Base-by-base conservation (phyloP, 768 basidiomycete genomes). In the Suillus occidentalis region DNA sequence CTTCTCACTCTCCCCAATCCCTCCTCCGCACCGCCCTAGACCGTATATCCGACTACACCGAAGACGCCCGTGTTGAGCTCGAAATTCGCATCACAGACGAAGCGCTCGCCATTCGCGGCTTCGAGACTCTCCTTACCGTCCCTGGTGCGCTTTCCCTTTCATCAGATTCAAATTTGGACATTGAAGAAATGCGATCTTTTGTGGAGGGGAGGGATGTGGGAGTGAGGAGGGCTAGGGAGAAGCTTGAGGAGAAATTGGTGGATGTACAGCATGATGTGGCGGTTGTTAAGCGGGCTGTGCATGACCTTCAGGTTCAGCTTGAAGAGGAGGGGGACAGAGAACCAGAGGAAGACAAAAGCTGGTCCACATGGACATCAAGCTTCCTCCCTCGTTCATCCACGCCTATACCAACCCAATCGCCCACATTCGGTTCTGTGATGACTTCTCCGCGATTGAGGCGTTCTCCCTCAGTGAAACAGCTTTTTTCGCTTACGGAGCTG, bases 81-180 rank as follows among this genome's bases (percentile, higher is more conserved):
- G 92, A 94, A 76, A 94, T 94, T 47, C 84, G 86, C 28, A 77
- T 88, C 12, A 84, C 89, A 2, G 92, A 95, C 71, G 91, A 91
- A 67, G 83, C 81, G 13, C 81, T 94, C 16, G 79, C 89, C 0
- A 78, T 80, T 8, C 82, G 81, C 9, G 91, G 91, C 4, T 94
- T 87, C 65, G 86, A 88, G 68, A 87, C 89, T 0, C 73, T 92
- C n/a, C 77, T 93, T 14, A 76, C 79, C 18, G 79, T 92, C 4
- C 84, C 85, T 28, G 85, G 85, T 2, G 87, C 86, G 0, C 65
- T 69, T 10, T 40, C 34, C 4, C 65, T 69, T 14, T 40, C 37
- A 4, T 43, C 40, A 0, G 25, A 59, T 59, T 59, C 31, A 20
- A 66, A 68, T 36, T 25, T 47, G n/a, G 62, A 56, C 14, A 67